Base-by-base conservation (phyloP, 306 rosid species). In the Castanea mollissima region DNA sequence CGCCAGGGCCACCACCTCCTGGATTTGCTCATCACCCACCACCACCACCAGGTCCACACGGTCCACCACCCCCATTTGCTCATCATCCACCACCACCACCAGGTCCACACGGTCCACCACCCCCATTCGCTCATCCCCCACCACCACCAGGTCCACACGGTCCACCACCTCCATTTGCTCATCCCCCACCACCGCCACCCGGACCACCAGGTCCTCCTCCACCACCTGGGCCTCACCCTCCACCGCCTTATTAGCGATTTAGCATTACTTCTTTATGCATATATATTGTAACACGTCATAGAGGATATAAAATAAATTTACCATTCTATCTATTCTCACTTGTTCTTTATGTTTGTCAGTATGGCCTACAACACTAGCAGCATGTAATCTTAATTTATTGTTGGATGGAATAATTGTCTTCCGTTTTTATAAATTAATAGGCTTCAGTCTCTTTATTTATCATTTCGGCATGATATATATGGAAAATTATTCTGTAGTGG, bases 111-210 rank as follows among this genome's bases (percentile, higher is more conserved):
- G 65, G 74, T 9, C 76, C 81, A 41, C 76, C 51, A 10, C 82
- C 54, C 4, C 23, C 69, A 16, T 56, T 54, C 23, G 57, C 15
- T 55, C 71, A 54, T 58, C 76, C 55, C 0, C 82, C 82, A 44
- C 77, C 72, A 6, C 63, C 56, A 18, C 77, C 82, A 2, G 41
- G 23, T 1, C 82, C 83, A 5, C 38, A 3, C 38, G 80, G 65
- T 34, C 81, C 67, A n/a, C 80, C 80, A 20, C 80, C 80, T 6
- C 74, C 52, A 68, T 68, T 14, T 32, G 27, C 18, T 35, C 52
- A 20, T 41, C 73, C 16, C 3, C 73, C 73, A 19, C 73, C 73
- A 10, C 73, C 73, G 2, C 41, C 41, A 20, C 55, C 55, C 12
- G 10, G 55, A 2, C 74, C 74, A 6, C 35, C 19, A 1, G 23